A percentile compares a stretch with the other conserved stretches of the same genome.
phyloP scores from a whole-genome alignment of 1,284 basidiomycete species.

The Pascua sp. region DNA sequence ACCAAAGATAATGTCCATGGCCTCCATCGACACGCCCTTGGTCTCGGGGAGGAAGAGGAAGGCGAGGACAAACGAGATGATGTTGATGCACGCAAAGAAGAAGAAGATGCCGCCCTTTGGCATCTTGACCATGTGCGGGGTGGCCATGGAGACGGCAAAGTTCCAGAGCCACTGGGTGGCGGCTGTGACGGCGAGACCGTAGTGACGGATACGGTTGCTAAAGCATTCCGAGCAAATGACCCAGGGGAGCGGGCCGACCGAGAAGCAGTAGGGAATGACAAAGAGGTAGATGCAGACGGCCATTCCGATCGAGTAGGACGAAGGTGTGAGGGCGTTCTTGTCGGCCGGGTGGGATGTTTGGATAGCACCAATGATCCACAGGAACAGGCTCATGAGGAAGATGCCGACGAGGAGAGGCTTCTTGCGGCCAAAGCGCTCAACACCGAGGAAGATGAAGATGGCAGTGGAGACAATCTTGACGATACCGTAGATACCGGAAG shows the following conservation, averaged over 20 bases:
- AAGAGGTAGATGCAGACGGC: conserved; percentile 48
- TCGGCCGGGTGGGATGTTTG: conserved; percentile 64
- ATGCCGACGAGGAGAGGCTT: conserved; percentile 39
- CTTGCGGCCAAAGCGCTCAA: conserved; percentile 55
- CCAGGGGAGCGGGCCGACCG: conserved; percentile 42
- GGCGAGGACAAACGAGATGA: conserved; percentile 37
- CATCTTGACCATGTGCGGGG: conserved; percentile 60
- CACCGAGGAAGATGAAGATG: conserved; percentile 59
- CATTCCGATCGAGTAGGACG: conserved; percentile 45
- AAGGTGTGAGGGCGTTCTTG: conserved; percentile 1
- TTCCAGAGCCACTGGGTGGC: conserved; percentile 75
- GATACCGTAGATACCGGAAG: conserved; percentile 79
- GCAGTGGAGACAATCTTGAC: conserved; percentile 69
- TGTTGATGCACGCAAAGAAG: conserved; percentile 47
- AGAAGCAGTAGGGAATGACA: conserved; percentile 51
- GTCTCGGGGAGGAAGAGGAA: conserved; percentile 63
- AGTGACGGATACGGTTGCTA: conserved; percentile 73
- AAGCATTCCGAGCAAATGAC: conserved; percentile 65
- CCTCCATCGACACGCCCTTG: conserved; percentile 61
- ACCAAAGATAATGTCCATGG: conserved; percentile 73
- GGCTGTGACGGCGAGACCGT: conserved; percentile 66
- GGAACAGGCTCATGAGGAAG: conserved; percentile 60
- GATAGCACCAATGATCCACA: conserved; percentile 68
- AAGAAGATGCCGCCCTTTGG: conserved; percentile 47
- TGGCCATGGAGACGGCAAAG: conserved; percentile 69